phyloP scores from a whole-genome alignment of 1,139 yeast genomes.

The Pichia sp. region DNA sequence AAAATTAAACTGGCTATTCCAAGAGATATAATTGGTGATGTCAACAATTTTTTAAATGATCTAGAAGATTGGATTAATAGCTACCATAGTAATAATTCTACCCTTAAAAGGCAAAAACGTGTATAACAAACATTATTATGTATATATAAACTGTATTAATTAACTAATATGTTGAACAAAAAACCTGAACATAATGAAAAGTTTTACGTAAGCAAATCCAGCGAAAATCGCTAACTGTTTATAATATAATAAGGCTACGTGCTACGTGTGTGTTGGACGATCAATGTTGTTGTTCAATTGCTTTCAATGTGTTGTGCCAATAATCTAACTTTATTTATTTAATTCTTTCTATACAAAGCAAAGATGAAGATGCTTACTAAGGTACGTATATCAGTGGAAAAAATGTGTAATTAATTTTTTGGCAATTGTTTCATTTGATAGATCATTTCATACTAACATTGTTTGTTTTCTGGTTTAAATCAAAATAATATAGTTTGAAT shows the following conservation, averaged over 20 bases:
- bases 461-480: slow-evolving; percentile 3
- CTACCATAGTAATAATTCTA: background rate
- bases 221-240: too few species aligned
- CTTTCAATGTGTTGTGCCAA: background rate
- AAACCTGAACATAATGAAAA: too few species aligned
- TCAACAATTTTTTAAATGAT: slow-evolving; percentile 32
- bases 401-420: background rate
- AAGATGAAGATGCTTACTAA: slow-evolving; percentile 91
- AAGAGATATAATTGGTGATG: slow-evolving; percentile 32
- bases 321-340: too few species aligned
- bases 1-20: slow-evolving; percentile 24
- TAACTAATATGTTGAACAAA: too few species aligned
- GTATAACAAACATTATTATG: background rate
- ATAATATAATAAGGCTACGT: too few species aligned
- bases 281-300: background rate
- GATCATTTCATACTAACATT: slow-evolving; percentile 12
- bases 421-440: background rate
- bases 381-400: slow-evolving; percentile 31
- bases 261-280: background rate
- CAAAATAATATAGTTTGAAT: slow-evolving; percentile 62
- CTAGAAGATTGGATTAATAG: slow-evolving; percentile 32
- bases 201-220: too few species aligned
- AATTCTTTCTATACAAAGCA: background rate
- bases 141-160: too few species aligned
- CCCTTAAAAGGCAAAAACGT: background rate